Evolutionary conservation across 257 asterid species (phyloP).

Genomic region (Solanum medicagineum): DNA sequence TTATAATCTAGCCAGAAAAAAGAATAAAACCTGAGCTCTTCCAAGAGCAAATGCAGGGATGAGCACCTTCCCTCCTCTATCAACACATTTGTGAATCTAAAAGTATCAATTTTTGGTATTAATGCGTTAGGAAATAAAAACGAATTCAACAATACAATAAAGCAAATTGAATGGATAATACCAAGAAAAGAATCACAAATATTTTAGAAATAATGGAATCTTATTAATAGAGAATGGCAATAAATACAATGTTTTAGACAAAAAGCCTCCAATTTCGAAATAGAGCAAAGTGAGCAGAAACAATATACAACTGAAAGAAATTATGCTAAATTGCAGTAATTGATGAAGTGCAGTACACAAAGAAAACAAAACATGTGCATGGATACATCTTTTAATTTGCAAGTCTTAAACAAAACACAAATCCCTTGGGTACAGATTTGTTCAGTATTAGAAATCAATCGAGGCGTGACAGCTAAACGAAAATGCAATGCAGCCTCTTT

Average conservation of each 20-base stretch:
- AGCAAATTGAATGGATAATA: background rate
- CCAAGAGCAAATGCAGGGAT: constrained; percentile 92
- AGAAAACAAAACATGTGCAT: background rate
- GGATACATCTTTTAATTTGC: background rate
- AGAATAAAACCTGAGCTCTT: constrained; percentile 70
- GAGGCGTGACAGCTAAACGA: background rate
- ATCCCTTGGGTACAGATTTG: background rate
- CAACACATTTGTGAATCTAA: constrained; percentile 83
- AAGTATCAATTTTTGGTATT: constrained; percentile 2
- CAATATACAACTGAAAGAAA: background rate
- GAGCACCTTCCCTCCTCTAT: constrained; percentile 84
- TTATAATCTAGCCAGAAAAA: background rate
- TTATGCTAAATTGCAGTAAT: background rate
- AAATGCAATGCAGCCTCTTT: background rate
- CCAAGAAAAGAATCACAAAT: background rate
- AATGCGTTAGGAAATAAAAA: background rate
- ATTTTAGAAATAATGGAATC: background rate
- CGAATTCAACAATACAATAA: background rate
- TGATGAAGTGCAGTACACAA: background rate
- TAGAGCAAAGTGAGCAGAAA: background rate
- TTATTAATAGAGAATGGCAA: background rate
- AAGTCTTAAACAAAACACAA: background rate
- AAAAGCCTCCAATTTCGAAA: background rate
- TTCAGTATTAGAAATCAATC: background rate
- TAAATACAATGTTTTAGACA: background rate